Evolutionary conservation across 345 rosid genomes (phyloP).

Genomic region (Eucalyptus leucophloia): DNA sequence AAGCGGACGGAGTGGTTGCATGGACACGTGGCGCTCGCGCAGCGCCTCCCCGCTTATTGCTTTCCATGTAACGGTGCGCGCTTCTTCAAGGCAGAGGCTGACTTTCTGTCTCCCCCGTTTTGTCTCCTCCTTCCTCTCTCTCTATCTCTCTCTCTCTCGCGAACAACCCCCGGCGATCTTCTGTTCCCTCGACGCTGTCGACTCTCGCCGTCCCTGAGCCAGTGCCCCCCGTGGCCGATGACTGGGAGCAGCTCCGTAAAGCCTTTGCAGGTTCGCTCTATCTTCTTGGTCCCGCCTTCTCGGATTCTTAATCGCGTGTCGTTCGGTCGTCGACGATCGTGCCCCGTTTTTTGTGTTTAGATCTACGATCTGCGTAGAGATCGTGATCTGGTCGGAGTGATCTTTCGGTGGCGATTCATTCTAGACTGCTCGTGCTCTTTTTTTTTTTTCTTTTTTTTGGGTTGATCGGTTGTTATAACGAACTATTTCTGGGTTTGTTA

Average conservation of each 20-base stretch:
- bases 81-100: background rate
- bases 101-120: too few relatives aligned
- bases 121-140: too few relatives aligned
- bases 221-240: slow-evolving; percentile 43
- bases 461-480: too few relatives aligned
- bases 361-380: background rate
- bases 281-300: background rate
- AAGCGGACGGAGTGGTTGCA: background rate
- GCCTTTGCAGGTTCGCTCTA: slow-evolving; percentile 45
- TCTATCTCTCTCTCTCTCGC: too few relatives aligned
- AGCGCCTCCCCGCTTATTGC: background rate
- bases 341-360: background rate
- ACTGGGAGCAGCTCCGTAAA: slow-evolving; percentile 51
- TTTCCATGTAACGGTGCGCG: background rate
- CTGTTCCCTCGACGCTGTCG: slow-evolving; percentile 22
- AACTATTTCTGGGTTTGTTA: background rate
- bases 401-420: background rate
- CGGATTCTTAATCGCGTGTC: background rate
- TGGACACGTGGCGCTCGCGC: background rate
- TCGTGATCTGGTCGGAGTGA: background rate
- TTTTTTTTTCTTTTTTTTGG: background rate
- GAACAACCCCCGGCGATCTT: background rate
- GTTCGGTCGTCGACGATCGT: background rate
- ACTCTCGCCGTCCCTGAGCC: slow-evolving; percentile 39
- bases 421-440: background rate